phyloP scores from a whole-genome alignment of 208 protist species.

The Trypanosoma caninum region DNA sequence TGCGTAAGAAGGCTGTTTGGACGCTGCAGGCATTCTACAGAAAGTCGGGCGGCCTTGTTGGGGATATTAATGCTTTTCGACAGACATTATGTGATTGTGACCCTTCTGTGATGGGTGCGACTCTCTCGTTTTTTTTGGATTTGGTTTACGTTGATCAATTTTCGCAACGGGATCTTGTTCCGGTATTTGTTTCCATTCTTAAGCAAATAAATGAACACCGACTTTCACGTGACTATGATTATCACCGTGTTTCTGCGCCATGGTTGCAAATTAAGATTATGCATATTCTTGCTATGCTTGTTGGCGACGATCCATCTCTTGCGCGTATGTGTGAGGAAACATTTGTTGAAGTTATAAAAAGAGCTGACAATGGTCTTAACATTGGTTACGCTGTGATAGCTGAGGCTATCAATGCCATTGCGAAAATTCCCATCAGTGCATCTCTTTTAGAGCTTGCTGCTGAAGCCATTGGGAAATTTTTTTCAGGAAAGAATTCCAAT shows the following conservation, averaged over 20 bases:
- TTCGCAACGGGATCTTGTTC: constrained; percentile 79
- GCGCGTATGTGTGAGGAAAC: constrained; percentile 66
- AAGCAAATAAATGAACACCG: constrained; percentile 91
- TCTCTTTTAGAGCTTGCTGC: constrained; percentile 80
- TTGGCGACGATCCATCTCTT: constrained; percentile 41
- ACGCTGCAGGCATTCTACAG: constrained; percentile 87
- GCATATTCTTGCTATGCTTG: constrained; percentile 77
- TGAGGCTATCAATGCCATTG: constrained; percentile 86
- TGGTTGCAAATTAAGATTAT: constrained; percentile 97
- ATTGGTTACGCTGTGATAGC: constrained; percentile 88
- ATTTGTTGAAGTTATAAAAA: constrained; percentile 83
- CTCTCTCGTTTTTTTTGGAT: constrained; percentile 84
- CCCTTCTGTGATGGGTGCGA: constrained; percentile 94
- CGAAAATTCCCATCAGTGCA: constrained; percentile 80
- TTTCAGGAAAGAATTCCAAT: constrained; percentile 89
- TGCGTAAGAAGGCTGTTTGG: constrained; percentile 93
- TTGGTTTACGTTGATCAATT: constrained; percentile 32
- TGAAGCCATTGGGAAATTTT: constrained; percentile 60
- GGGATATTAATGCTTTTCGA: constrained; percentile 48
- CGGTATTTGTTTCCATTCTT: constrained; percentile 92
- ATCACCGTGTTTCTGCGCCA: constrained; percentile 95
- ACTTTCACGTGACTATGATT: constrained; percentile 92
- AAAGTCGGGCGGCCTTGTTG: constrained; percentile 30
- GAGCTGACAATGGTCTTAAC: constrained; percentile 87
- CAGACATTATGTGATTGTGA: constrained; percentile 93